phyloP scores from a whole-genome alignment of 2,329 filamentous ascomycete genomes.

The Stemphylium beticola region DNA sequence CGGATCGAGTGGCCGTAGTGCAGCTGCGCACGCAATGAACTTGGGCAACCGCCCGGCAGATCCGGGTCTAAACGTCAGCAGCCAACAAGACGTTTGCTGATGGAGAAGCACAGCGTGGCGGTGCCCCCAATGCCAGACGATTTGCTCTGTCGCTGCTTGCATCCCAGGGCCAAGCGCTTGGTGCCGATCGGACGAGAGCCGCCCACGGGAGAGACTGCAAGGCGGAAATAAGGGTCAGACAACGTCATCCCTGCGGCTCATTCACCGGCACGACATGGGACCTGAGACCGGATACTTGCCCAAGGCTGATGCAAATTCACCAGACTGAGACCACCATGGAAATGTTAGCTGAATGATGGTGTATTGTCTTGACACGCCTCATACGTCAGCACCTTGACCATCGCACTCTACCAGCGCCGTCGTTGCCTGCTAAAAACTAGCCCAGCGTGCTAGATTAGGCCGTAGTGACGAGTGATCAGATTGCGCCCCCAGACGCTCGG shows the following conservation, averaged over 20 bases:
- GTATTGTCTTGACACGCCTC: neutral
- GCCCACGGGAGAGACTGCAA: too few relatives aligned
- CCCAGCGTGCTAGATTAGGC: too few relatives aligned
- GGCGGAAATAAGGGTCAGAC: too few relatives aligned
- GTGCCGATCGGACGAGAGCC: neutral
- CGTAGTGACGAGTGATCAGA: too few relatives aligned
- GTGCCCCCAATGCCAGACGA: slow-evolving; percentile 5
- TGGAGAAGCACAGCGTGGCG: slow-evolving; percentile 7
- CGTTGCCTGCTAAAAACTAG: neutral
- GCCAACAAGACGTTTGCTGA: slow-evolving; percentile 4
- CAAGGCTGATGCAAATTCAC: too few relatives aligned
- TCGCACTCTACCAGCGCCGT: neutral
- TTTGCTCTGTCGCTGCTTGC: neutral
- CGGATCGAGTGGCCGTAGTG: slow-evolving; percentile 14
- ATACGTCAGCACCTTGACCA: neutral
- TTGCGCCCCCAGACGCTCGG: neutral
- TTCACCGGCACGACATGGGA: too few relatives aligned
- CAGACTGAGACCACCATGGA: too few relatives aligned
- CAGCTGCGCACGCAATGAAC: slow-evolving; percentile 16
- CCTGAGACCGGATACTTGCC: too few relatives aligned
- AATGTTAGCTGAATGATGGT: neutral
- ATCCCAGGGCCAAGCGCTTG: slow-evolving; percentile 7
- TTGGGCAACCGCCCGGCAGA: slow-evolving; percentile 6
- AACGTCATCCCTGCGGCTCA: too few relatives aligned
- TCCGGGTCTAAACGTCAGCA: neutral